phyloP scores from a whole-genome alignment of 2,329 filamentous ascomycete species.

The Sclerotiophoma versabilis region DNA sequence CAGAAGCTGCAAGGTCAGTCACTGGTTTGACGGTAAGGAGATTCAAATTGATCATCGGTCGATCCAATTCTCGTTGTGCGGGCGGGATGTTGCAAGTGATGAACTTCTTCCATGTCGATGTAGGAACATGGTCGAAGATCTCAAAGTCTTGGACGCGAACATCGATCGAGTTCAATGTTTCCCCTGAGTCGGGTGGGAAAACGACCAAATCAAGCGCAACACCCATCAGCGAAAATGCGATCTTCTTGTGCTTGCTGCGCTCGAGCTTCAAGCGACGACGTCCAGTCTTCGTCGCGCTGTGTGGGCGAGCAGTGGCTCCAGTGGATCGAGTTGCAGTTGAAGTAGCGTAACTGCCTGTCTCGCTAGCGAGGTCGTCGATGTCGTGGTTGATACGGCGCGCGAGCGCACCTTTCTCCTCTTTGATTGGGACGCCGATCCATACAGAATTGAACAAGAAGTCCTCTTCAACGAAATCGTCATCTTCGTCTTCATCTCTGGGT shows the following conservation, averaged over 20 bases:
- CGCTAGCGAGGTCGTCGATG: slow-evolving; percentile 83
- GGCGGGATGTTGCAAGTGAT: slow-evolving; percentile 90
- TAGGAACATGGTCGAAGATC: slow-evolving; percentile 91
- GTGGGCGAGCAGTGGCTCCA: slow-evolving; percentile 49
- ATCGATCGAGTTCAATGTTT: slow-evolving; percentile 88
- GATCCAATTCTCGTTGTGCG: slow-evolving; percentile 83
- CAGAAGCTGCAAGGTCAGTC: slow-evolving; percentile 82
- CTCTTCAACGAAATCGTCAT: slow-evolving; percentile 73
- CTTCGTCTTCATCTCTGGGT: slow-evolving; percentile 68
- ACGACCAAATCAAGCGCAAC: slow-evolving; percentile 82
- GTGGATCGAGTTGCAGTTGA: slow-evolving; percentile 56
- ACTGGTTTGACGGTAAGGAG: slow-evolving; percentile 88
- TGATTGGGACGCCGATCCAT: slow-evolving; percentile 90
- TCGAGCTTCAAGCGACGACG: slow-evolving; percentile 72
- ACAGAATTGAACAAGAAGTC: slow-evolving; percentile 99
- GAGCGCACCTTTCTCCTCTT: slow-evolving; percentile 83
- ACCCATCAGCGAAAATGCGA: slow-evolving; percentile 90
- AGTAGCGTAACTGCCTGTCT: slow-evolving; percentile 87
- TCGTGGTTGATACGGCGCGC: slow-evolving; percentile 85
- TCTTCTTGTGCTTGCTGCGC: slow-evolving; percentile 90
- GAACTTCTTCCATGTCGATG: slow-evolving; percentile 98
- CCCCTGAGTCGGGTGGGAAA: slow-evolving; percentile 77
- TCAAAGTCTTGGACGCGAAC: slow-evolving; percentile 83
- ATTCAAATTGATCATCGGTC: slow-evolving; percentile 89
- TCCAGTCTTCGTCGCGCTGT: slow-evolving; percentile 50